Evolutionary conservation across 352 stramenopile species (phyloP), one percentile per base, ranked within the genome.

Genomic region (Globisporangium polare): DNA sequence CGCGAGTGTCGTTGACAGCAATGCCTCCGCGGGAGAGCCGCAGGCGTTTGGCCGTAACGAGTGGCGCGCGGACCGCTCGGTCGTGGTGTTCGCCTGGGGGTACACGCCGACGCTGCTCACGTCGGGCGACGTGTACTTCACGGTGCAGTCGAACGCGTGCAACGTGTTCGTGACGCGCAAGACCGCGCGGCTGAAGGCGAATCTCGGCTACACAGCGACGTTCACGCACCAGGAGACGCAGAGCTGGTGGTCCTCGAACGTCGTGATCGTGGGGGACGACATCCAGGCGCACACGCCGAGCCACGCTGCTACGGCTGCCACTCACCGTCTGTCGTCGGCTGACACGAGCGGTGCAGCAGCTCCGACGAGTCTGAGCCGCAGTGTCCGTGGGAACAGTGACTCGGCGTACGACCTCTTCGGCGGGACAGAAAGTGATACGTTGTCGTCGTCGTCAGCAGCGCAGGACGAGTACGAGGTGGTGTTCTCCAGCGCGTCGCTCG

Each of bases 41-140:
- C 50, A 56, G 37, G 49, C 26, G 2, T 66, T 68, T 33, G 46
- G 35, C 22, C 54, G 53, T 5, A 81, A 60, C 39, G 62, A 76
- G 15, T 95, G 86, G 86, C 54, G 81, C 24, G 63, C 78, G 0
- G 85, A 95, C 31, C 86, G 86, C 27, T 70, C 74, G 1, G 53
- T 94, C 26, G 77, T 95, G 29, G 69, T 94, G 22, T 92, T 95
- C 63, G 86, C 84, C 10, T 95, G 84, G 62, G 86, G 86, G 22
- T 95, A 95, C 71, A 95, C 85, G 10, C 86, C 86, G 33, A 93
- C 86, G 33, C 58, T 92, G 27, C 66, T 95, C 33, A 94, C 86
- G 31, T 90, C 83, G 15, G 84, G 86, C 9, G 85, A 95, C 29
- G 81, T 95, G 13, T 92, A 91, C 62, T 90, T 95, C 39, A 89